Base-by-base conservation (phyloP, 306 rosid genomes). In the Ormosia semicastrata region DNA sequence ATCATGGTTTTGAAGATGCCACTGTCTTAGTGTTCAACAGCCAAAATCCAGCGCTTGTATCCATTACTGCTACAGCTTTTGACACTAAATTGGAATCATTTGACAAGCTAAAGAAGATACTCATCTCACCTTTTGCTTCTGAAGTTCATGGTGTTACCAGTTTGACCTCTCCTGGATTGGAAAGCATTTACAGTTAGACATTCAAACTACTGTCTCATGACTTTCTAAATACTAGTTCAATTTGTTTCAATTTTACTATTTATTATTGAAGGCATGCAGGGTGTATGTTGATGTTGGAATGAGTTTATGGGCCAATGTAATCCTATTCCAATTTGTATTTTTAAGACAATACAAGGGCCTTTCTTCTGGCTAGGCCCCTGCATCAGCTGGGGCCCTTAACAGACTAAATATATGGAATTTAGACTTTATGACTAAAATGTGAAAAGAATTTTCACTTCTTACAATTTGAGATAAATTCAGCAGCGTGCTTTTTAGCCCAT, bases 1-100 rank as follows among this genome's bases (percentile, higher is more conserved):
- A 90, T 71, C 41, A 6, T 65, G 95, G 92, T 65, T 86, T 73
- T 15, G 91, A 72, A 7, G 49, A 4, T 34, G 95, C 94, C 50
- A 80, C 79, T 37, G 46, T 82, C 44, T 86, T 87, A 7, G 94
- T 91, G 80, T 85, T 72, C 70, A 95, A 89, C 13, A 89, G 95
- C 78, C 95, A 91, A 82, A 91, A 88, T 77, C 99, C 97, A 71
- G 97, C 94, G 65, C 39, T 70, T 3, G 94, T 68, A 36, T 77
- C 81, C 52, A 39, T 86, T 13, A 0, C 34, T 34, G 74, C 80
- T 36, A 81, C 88, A 64, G 34, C 92, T 82, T 78, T 80, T 8
- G 67, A 82, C 50, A 67, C 82, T 44, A 68, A 75, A 58, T 15
- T 66, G 52, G 88, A 91, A 50, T 78, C 90, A 64, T 7, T 82